phyloP scores from a whole-genome alignment of 2,329 filamentous ascomycete species.

The Beauveria asiatica region DNA sequence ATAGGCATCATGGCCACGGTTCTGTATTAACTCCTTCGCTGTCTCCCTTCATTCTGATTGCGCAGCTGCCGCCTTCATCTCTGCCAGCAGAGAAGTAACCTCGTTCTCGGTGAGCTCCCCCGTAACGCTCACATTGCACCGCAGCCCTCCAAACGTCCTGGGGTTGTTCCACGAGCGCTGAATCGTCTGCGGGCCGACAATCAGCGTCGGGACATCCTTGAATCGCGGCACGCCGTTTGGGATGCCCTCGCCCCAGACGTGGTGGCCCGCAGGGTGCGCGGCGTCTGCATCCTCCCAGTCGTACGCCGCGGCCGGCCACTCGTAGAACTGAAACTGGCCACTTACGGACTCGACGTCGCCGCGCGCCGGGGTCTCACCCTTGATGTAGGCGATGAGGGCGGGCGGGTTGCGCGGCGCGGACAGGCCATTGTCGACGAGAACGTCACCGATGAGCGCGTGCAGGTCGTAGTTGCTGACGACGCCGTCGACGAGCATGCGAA shows the following conservation, averaged over 20 bases:
- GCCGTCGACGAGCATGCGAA: constrained; percentile 5
- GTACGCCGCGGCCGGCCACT: constrained; percentile 5
- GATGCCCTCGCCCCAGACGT: constrained; percentile 1
- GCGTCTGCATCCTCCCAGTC: neutral
- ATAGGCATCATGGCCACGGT: neutral
- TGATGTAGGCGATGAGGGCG: neutral
- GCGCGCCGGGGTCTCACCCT: neutral
- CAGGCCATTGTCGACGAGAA: neutral
- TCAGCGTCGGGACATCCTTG: neutral
- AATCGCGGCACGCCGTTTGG: neutral
- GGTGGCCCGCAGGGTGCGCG: neutral
- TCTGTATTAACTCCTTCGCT: neutral
- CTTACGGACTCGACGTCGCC: neutral
- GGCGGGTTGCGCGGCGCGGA: neutral
- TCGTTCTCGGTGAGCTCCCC: neutral
- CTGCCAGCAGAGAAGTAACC: constrained; percentile 6
- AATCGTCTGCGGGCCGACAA: constrained; percentile 2
- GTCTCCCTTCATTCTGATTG: neutral
- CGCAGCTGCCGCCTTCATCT: constrained; percentile 1
- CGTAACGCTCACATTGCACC: neutral
- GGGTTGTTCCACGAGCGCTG: constrained; percentile 6
- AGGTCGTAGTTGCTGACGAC: constrained; percentile 8
- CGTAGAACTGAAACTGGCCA: constrained; percentile 7
- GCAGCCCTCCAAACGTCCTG: neutral
- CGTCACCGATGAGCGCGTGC: constrained; percentile 6